A percentile compares a stretch with the other conserved stretches of the same genome.
Evolutionary conservation across 495 filamentous ascomycete species (phyloP).

Genomic region (Tuber brumale): DNA sequence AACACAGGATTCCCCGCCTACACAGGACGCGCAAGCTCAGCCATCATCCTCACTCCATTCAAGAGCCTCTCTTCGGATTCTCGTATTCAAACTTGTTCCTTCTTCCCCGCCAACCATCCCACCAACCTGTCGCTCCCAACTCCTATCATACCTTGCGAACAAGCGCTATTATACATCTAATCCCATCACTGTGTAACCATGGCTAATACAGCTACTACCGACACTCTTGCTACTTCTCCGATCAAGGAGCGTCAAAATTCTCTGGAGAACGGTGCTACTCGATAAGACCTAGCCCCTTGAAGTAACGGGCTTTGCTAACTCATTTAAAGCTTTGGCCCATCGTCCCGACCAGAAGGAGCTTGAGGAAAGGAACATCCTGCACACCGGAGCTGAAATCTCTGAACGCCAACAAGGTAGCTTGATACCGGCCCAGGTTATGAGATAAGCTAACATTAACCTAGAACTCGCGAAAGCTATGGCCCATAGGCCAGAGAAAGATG

Average conservation of each 20-base stretch:
- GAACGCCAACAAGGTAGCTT: slow-evolving; percentile 35
- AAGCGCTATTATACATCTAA: not conserved
- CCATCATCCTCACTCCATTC: not conserved
- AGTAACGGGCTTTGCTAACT: slow-evolving; percentile 11
- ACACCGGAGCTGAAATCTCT: slow-evolving; percentile 34
- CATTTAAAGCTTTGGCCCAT: slow-evolving; percentile 28
- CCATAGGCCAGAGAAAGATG: slow-evolving; percentile 38
- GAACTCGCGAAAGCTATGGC: slow-evolving; percentile 40
- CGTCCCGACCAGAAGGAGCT: slow-evolving; percentile 40
- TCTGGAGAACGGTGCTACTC: slow-evolving; percentile 26
- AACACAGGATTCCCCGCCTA: not conserved
- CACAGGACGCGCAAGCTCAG: not conserved
- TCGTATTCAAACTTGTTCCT: not conserved
- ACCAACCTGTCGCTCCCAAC: not conserved
- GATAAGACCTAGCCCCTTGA: not conserved
- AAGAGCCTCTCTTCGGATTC: not conserved
- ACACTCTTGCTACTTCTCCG: slow-evolving; percentile 34
- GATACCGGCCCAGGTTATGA: slow-evolving; percentile 4
- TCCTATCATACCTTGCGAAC: not conserved
- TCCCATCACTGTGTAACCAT: not conserved
- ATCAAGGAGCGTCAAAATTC: slow-evolving; percentile 40
- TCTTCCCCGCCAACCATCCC: not conserved
- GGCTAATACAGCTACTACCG: slow-evolving; percentile 13
- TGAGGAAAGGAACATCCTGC: slow-evolving; percentile 38
- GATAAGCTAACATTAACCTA: slow-evolving; percentile 5